Base-by-base conservation (phyloP, 345 rosid species). In the Lepidium sativum region DNA sequence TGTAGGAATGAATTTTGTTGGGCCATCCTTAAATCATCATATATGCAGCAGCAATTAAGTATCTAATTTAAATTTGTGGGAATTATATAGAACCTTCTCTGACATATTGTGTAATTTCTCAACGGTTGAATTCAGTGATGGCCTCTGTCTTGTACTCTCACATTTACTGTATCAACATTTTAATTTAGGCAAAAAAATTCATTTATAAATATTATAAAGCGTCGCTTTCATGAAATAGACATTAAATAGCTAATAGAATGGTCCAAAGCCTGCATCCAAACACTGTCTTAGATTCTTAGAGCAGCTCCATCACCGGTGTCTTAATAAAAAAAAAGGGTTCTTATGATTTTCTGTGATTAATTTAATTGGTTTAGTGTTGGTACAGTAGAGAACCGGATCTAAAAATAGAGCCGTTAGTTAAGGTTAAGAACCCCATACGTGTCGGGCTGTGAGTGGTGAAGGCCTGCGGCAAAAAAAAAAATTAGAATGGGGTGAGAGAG, bases 111-210 rank as follows among this genome's bases (percentile, higher is more conserved):
- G 42, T 41, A 60, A 9, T 69, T 38, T 52, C 31, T 27, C 39
- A 42, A 60, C 47, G 61, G 73, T 34, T 69, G 47, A 69, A 43
- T 54, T 70, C 68, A 69, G 61, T 53, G 42, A 53, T 70, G 63
- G 74, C 52, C 68, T 61, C 74, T 54, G 20, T 52, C 45, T 50
- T 55, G 54, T 44, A 43, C 35, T 7, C 43, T 60, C 49, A 17
- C 38, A 34, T 12, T 67, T 44, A 25, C 29, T 25, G 29, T 25
- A 25, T 25, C 29, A 25, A 25, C 29, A 25, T 25, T 25, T n/a
- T n/a, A n/a, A 27, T 27, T 25, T 27, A 5, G 7, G 31, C 31
- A 27, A 27, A 6, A 1, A 5, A 27, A 27, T 27, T 27, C 31
- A 27, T n/a, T n/a, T 27, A 27, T 1, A 27, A 27, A 27, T 7